Conservation (phyloP, 495 filamentous ascomycete genomes). For the Aspergillus panamensis region DNA sequence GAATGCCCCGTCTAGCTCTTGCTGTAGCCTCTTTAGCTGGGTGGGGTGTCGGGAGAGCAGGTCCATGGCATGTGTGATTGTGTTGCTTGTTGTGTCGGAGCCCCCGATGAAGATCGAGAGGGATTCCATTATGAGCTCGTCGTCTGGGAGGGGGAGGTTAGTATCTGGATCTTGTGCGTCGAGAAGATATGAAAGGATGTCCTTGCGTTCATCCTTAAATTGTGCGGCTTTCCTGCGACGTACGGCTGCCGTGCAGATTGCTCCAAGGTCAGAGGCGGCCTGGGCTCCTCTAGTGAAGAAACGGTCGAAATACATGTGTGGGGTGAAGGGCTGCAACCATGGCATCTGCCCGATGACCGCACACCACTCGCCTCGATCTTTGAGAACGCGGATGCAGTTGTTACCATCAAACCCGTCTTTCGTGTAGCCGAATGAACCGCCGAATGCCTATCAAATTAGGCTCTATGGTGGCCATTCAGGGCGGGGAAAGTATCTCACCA, state of each 20-base stretch:
- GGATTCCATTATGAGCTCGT: neutral
- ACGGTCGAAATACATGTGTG: neutral
- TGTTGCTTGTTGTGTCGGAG: neutral
- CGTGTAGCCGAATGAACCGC: neutral
- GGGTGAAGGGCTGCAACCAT: neutral
- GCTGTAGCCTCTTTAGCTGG: neutral
- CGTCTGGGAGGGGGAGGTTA: neutral
- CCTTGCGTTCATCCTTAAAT: neutral
- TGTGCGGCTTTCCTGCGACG: neutral
- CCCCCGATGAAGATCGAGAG: neutral
- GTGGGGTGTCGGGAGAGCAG: neutral
- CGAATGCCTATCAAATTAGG: neutral
- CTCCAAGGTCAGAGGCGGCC: neutral
- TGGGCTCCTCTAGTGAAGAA: neutral
- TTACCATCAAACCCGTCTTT: neutral
- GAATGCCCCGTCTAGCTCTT: neutral
- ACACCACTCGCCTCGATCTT: neutral
- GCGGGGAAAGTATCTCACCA: neutral
- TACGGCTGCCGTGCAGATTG: neutral
- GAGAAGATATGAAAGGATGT: neutral
- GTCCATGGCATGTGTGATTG: neutral
- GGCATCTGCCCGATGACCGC: neutral
- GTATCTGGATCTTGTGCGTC: neutral
- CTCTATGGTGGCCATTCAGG: neutral
- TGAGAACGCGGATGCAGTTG: neutral